A percentile compares a stretch with the other conserved stretches of the same genome.
Evolutionary conservation across 305 asterid genomes (phyloP).

Genomic region (Euphrasia arctica): DNA sequence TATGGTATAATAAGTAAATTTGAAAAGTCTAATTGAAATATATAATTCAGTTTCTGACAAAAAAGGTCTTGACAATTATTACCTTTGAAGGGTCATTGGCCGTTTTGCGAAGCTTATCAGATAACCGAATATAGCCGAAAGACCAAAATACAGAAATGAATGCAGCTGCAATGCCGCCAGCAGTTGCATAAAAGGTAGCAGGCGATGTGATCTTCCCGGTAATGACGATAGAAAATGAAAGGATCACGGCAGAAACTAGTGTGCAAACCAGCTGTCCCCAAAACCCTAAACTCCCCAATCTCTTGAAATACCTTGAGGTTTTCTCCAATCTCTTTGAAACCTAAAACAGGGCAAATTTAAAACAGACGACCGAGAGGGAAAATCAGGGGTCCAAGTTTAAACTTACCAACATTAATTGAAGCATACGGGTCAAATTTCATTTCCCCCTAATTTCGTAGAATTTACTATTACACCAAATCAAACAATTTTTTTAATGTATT

Average conservation of each 20-base stretch:
- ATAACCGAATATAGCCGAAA: slow-evolving; percentile 77
- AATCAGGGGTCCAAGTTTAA: neutral
- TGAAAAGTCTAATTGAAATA: neutral
- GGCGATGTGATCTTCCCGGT: slow-evolving; percentile 91
- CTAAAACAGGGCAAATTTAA: slow-evolving; percentile 32
- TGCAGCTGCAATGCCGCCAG: slow-evolving; percentile 93
- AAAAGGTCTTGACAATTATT: slow-evolving; percentile 16
- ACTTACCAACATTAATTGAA: slow-evolving; percentile 2
- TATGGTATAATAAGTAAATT: slow-evolving; percentile 4
- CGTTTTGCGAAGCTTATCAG: slow-evolving; percentile 75
- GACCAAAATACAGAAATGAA: slow-evolving; percentile 95
- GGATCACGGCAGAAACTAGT: slow-evolving; percentile 78
- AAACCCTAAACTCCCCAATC: slow-evolving; percentile 94
- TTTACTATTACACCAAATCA: neutral
- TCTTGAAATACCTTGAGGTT: slow-evolving; percentile 82
- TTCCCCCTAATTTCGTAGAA: neutral
- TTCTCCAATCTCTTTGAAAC: slow-evolving; percentile 85
- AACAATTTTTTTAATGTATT: neutral
- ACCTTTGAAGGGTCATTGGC: slow-evolving; percentile 97
- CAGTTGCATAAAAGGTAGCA: slow-evolving; percentile 85
- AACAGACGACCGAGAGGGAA: neutral
- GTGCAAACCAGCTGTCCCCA: slow-evolving; percentile 95
- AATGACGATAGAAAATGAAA: slow-evolving; percentile 71
- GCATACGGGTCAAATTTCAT: neutral
- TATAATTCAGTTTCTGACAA: neutral